Percentiles rank a stretch among this genome's conserved stretches.
phyloP scores from a whole-genome alignment of 371 early-diverging fungal genomes.

The Zychaea mexicana region DNA sequence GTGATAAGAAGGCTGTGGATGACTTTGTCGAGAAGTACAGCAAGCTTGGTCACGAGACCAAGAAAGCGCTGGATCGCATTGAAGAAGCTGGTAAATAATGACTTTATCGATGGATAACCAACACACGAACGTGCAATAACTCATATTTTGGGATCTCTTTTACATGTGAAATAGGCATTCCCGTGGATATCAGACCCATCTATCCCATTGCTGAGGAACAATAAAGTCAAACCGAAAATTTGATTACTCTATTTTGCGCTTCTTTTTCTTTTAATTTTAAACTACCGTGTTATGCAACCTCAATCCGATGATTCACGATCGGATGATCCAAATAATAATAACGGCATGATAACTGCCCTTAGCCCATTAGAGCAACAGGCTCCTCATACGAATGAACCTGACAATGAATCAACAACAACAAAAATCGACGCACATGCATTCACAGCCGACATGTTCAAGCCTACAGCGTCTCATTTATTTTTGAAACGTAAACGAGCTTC shows the following conservation, averaged over 20 bases:
- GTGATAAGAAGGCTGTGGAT: conserved; percentile 67
- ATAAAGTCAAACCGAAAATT: conserved; percentile 13
- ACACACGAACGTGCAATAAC: background rate
- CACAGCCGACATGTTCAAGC: background rate
- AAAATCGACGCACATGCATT: background rate
- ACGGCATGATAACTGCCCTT: too few species aligned
- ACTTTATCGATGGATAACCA: background rate
- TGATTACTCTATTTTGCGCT: background rate
- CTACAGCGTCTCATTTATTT: background rate
- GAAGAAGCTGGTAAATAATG: conserved; percentile 43
- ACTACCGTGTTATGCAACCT: background rate
- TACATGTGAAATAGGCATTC: conserved; percentile 38
- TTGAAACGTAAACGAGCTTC: background rate
- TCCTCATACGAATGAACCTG: background rate
- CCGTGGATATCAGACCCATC: conserved; percentile 54
- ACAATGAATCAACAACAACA: background rate
- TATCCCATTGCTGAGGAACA: conserved; percentile 27
- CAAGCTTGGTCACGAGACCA: conserved; percentile 47
- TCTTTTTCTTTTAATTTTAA: background rate
- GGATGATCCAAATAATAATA: background rate
- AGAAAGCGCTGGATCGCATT: conserved; percentile 58
- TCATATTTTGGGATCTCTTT: background rate
- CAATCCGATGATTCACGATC: background rate
- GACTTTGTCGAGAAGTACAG: conserved; percentile 69
- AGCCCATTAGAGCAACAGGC: background rate